Evolutionary conservation across 768 basidiomycete genomes (phyloP).

Genomic region (Hygrocybe coccinea): DNA sequence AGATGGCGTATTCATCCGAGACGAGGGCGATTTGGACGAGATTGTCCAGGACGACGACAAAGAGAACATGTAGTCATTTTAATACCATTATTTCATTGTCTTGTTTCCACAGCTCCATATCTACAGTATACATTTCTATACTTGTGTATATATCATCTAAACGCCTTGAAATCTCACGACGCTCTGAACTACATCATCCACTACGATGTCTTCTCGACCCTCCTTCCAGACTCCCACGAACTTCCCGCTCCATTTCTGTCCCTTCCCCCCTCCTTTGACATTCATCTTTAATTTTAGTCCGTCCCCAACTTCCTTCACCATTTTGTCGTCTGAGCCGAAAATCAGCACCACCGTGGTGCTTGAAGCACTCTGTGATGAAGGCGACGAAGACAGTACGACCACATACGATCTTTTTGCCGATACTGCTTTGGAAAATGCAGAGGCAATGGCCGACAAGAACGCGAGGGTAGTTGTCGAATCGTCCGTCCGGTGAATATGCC

Average conservation of each 20-base stretch:
- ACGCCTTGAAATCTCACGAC: neutral
- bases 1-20: no score
- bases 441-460: constrained; percentile 55
- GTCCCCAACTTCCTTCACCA: constrained; percentile 56
- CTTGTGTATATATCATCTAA: no score
- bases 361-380: constrained; percentile 47
- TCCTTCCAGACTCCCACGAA: constrained; percentile 60
- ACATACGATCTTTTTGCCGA: constrained; percentile 33
- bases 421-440: constrained; percentile 36
- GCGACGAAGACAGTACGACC: constrained; percentile 58
- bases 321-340: constrained; percentile 54
- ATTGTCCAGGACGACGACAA: no score
- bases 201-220: constrained; percentile 36
- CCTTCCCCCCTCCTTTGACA: constrained; percentile 78
- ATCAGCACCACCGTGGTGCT: constrained; percentile 55
- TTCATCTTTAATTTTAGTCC: constrained; percentile 50
- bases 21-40: no score
- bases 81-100: no score
- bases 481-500: constrained; percentile 55
- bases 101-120: neutral
- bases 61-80: no score
- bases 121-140: neutral
- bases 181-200: constrained; percentile 37
- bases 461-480: constrained; percentile 55
- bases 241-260: constrained; percentile 72